Evolutionary conservation across 2,329 filamentous ascomycete genomes (phyloP), one percentile per base, ranked within the genome.

Genomic region (Colletotrichum simmondsii): DNA sequence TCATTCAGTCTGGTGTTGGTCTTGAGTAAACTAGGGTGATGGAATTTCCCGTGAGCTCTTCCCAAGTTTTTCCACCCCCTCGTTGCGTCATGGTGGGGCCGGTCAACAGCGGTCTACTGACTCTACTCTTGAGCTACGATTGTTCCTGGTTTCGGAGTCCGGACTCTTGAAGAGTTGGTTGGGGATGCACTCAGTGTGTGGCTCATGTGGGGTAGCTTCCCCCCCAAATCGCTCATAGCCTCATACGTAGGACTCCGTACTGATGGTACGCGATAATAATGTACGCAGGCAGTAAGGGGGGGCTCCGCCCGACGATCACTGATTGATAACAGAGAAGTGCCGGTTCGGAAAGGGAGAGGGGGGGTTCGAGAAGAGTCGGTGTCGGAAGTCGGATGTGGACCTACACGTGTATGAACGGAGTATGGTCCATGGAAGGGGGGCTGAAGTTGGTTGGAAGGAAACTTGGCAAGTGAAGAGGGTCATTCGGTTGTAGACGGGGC

Each of bases 341-440:
- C 37, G 24, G 37, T 24, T 22, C 24, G 37, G 37, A 24, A 35
- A 12, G 32, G 32, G 32, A 12, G 32, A 5, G 11, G 32, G 32
- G 7, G 32, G 67, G 63, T 49, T 57, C 49, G 64, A 71, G 64
- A 62, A 71, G 64, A 68, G 68, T 68, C 37, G 57, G 68, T 68
- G 35, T 26, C 69, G 58, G 35, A 49, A 49, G 42, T 49, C 42
- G 42, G 42, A 49, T 49, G 42, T 49, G 42, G 42, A 49, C 19
- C 37, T 42, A 42, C 37, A 42, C 3, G 42, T 12, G 6, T 16
- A 19, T 14, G 53, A 3, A 53, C 10, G 46, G 10, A 14, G 26
- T 35, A 35, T 35, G 32, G 32, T 35, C 32, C 32, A 35, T 35
- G 35, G 49, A 16, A n/a, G 46, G 28, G 46, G 28, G 63, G 24